phyloP scores from a whole-genome alignment of 2,329 filamentous ascomycete genomes.

The Neofusicoccum sp. region DNA sequence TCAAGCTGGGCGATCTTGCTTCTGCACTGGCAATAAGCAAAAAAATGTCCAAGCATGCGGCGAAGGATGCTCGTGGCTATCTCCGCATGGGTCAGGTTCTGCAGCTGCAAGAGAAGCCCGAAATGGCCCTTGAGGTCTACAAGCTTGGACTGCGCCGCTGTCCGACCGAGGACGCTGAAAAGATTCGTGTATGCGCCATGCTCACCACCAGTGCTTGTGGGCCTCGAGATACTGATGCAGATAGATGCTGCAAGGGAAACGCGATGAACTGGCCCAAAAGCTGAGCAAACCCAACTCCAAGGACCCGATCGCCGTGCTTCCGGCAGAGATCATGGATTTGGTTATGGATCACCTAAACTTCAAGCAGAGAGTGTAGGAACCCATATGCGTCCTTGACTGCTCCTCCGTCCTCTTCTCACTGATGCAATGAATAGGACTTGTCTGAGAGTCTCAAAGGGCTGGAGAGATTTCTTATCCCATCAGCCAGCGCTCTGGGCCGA shows the following conservation, averaged over 20 bases:
- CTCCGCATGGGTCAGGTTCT: conserved; percentile 53
- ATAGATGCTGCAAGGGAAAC: conserved; percentile 42
- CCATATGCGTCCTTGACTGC: not conserved
- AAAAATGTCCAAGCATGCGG: conserved; percentile 53
- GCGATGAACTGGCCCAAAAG: conserved; percentile 45
- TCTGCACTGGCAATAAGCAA: conserved; percentile 57
- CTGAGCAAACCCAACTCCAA: conserved; percentile 43
- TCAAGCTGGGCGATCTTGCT: conserved; percentile 51
- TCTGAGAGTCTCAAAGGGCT: conserved; percentile 55
- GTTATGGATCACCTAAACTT: conserved; percentile 55
- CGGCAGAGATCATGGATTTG: conserved; percentile 53
- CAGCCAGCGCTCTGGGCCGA: conserved; percentile 51
- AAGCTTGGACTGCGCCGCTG: conserved; percentile 52
- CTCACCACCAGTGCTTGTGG: not conserved
- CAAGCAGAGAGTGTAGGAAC: conserved; percentile 46
- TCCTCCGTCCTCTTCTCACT: not conserved
- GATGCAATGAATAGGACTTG: conserved; percentile 36
- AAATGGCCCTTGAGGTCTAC: conserved; percentile 57
- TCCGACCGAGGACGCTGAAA: conserved; percentile 22
- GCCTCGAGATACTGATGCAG: not conserved
- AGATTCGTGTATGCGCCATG: conserved; percentile 29
- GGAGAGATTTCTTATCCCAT: conserved; percentile 52
- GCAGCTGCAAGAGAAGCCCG: conserved; percentile 48
- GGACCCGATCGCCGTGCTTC: conserved; percentile 55
- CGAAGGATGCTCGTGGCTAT: conserved; percentile 51